Conservation (phyloP, 2,329 filamentous ascomycete genomes). For the Geosmithia morbida region DNA sequence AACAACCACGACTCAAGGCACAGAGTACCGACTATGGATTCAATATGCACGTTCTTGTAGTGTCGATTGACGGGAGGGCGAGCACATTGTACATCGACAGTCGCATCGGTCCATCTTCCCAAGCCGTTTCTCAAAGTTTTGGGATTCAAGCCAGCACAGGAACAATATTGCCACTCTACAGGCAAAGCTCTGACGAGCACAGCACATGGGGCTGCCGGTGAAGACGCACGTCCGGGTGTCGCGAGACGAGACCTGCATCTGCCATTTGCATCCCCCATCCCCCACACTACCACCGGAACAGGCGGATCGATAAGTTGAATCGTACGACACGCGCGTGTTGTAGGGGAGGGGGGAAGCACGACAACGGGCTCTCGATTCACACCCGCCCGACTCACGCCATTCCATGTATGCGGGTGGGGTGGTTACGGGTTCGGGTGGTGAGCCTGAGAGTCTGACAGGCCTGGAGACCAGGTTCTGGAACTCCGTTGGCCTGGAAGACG, state of each 20-base stretch:
- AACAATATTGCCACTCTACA: constrained; percentile 37
- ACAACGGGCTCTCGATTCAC: background rate
- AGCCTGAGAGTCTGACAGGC: too few relatives aligned
- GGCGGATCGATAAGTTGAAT: background rate
- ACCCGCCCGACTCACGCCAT: background rate
- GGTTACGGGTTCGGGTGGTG: too few relatives aligned
- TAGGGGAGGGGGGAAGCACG: background rate
- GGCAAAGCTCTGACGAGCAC: constrained; percentile 41
- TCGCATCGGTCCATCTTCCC: constrained; percentile 63
- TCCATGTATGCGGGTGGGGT: background rate
- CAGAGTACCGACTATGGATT: constrained; percentile 63
- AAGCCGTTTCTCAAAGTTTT: constrained; percentile 55
- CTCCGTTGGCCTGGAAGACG: too few relatives aligned
- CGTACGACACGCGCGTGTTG: background rate
- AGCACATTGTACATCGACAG: constrained; percentile 47
- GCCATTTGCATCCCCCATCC: too few relatives aligned
- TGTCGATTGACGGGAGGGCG: background rate
- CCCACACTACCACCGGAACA: too few relatives aligned
- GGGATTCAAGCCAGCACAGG: constrained; percentile 22
- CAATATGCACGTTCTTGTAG: constrained; percentile 48
- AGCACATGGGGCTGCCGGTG: constrained; percentile 33
- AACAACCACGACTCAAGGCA: constrained; percentile 53
- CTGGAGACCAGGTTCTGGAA: too few relatives aligned
- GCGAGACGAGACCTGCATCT: too few relatives aligned
- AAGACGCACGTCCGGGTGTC: constrained; percentile 14